Evolutionary conservation across 148 eudicot species (phyloP).

Genomic region (Oxyria digyna): DNA sequence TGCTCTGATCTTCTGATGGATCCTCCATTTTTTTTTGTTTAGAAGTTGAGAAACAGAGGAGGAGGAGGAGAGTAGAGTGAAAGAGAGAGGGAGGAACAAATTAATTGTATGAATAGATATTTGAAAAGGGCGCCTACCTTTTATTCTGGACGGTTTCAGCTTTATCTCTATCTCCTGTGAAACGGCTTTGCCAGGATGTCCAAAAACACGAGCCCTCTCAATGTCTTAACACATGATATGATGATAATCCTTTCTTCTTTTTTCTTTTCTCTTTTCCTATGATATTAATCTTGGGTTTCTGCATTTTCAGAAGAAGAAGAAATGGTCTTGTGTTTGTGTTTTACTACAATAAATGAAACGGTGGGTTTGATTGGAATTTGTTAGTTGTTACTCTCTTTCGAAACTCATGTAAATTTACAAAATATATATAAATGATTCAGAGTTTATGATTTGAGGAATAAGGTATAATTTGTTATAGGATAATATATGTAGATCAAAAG

Average conservation of each 20-base stretch:
- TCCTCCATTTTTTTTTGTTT: background rate
- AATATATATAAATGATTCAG: no score
- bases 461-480: no score
- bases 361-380: no score
- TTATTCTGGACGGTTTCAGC: background rate
- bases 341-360: no score
- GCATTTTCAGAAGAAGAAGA: no score
- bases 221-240: background rate
- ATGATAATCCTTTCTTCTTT: background rate
- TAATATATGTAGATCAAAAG: no score
- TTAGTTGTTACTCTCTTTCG: no score
- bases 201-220: background rate
- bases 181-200: background rate
- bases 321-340: no score
- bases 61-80: background rate
- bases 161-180: background rate
- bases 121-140: background rate
- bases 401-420: no score
- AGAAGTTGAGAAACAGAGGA: background rate
- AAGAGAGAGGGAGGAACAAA: background rate
- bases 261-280: background rate
- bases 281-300: no score
- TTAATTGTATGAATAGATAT: background rate
- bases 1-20: background rate
- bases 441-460: no score